Percentiles rank a stretch among this genome's conserved stretches.
Conservation (phyloP, 1,284 basidiomycete species). For the Ceratobasidium sp. region DNA sequence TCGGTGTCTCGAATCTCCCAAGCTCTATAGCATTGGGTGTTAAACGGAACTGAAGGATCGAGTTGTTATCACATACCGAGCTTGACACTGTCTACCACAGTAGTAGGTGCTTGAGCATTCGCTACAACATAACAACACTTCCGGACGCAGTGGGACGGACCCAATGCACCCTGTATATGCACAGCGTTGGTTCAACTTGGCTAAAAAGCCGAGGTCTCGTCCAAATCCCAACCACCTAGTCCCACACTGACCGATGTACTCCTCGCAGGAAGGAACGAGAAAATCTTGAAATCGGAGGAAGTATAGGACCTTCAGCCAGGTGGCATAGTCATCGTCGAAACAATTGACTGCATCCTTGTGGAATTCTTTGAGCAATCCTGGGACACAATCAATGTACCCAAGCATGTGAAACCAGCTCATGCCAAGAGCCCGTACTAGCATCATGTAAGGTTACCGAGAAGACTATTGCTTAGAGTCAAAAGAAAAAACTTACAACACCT, state of each 20-base stretch:
- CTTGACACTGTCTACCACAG: neutral
- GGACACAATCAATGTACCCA: neutral
- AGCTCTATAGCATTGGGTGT: neutral
- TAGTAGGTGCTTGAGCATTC: neutral
- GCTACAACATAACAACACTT: neutral
- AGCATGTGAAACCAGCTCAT: neutral
- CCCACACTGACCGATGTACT: neutral
- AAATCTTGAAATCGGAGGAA: neutral
- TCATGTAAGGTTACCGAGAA: neutral
- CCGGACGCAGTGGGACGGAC: neutral
- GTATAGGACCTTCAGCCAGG: slow-evolving; percentile 6
- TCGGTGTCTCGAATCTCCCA: neutral
- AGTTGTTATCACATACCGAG: neutral
- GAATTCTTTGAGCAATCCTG: neutral
- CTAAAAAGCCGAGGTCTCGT: neutral
- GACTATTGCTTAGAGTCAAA: neutral
- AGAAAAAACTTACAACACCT: too few relatives aligned
- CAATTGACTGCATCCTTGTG: neutral
- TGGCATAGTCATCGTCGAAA: neutral
- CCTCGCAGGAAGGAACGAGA: neutral
- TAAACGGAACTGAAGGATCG: neutral
- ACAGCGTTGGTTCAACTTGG: neutral
- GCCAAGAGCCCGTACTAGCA: neutral
- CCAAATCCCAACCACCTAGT: neutral
- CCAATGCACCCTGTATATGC: neutral